Base-by-base conservation (phyloP, 306 rosid species). In the Mimosa pudica region DNA sequence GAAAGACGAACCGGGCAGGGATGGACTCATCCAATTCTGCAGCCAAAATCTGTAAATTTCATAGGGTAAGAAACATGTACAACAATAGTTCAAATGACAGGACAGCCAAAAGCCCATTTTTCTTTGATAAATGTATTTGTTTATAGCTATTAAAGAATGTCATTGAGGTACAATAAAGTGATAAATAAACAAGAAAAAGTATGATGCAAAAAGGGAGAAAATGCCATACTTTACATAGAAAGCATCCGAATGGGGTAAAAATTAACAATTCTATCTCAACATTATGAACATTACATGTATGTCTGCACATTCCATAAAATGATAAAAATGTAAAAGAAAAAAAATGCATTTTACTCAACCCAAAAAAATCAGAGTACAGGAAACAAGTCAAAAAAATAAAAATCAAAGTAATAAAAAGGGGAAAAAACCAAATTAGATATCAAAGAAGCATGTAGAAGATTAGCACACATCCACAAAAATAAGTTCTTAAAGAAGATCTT, bases 21-120 rank as follows among this genome's bases (percentile, higher is more conserved):
- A 93, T 41, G 98, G 97, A 74, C 99, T 97, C 87, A 91, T 86
- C 99, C 99, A 95, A 83, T 95, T 95, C 83, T 95, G 99, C 71
- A 95, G 92, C 98, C 98, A 95, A 90, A 95, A 91, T 82, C 98
- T 95, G 96, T 71, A 83, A 72, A 78, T 72, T 69, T 76, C 81
- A 74, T 61, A 83, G 73, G 66, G 80, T 77, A 77, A 78, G 76
- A 74, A 80, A 67, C 79, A 84, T 51, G 74, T 2, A n/a, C n/a
- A n/a, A 68, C 62, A 63, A 67, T 6, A 13, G 33, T 76, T 61
- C 45, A 76, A 35, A 79, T 38, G 51, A 58, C 35, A 47, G 65
- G 79, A 55, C 63, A 77, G 78, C 44, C 66, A 58, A 80, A 44
- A 35, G 44, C 14, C 17, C 72, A 61, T 46, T 67, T 32, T 63